Base-by-base conservation (phyloP, 2,329 filamentous ascomycete genomes). In the Lasiodiplodia citricola region DNA sequence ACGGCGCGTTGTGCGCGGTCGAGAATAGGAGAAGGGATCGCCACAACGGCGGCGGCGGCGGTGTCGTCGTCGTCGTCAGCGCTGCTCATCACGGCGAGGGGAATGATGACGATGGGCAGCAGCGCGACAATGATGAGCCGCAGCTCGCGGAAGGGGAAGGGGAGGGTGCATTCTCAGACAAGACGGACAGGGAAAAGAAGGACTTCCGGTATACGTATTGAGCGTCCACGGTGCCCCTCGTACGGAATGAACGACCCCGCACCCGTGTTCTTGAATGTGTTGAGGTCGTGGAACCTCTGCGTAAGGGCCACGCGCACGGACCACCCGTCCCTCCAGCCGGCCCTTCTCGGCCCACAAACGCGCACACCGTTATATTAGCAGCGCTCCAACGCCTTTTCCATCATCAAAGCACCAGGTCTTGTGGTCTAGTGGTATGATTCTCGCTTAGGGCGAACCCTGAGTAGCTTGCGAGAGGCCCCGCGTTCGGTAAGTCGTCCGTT, bases 1-100 rank as follows among this genome's bases (percentile, higher is more conserved):
- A 72, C 52, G 69, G 70, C 0, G 25, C 52, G 3, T 50, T 69
- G 18, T 71, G 71, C 47, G 68, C 66, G 5, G 50, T 66, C n/a
- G 70, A 72, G 23, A 71, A 72, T 16, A 68, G 64, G 28, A 57
- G 66, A 5, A 50, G 71, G 44, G 69, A 73, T 50, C 28, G 47
- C 18, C 35, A 28, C 28, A 25, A n/a, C n/a, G n/a, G n/a, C n/a
- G n/a, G 25, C 25, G 25, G 28, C 28, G 31, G 31, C 31, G 31
- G 6, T 35, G 31, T 35, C 31, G 31, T 35, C 31, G 31, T 35
- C 31, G 31, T 35, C 31, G 31, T 35, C 31, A 35, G 31, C 31
- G 31, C 31, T 35, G 31, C 31, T 35, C 31, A 35, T 35, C 31
- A 35, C 31, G 31, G 31, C 31, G 31, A 35, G 31, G 31, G 7